A percentile compares a stretch with the other conserved stretches of the same genome.
These are phyloP conservation scores for Leccinum incarnatum DNA, from an alignment of 768 basidiomycete species.

Conservation along the genomic window DNA sequence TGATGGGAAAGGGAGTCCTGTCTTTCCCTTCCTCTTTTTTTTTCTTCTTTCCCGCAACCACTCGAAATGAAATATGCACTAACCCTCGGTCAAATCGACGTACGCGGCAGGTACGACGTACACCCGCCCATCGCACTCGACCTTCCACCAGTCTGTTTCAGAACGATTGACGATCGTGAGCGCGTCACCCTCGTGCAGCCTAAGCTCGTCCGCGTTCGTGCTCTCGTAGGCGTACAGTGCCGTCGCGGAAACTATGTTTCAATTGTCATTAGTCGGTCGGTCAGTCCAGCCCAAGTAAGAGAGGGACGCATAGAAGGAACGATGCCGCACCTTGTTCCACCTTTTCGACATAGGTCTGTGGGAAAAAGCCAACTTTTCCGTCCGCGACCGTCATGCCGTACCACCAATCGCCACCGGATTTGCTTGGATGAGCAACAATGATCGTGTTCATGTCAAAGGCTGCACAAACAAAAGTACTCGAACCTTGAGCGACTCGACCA, in stretches of 20 bases:
- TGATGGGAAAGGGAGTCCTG: constrained; percentile 8
- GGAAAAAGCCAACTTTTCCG: constrained; percentile 83
- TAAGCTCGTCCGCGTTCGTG: constrained; percentile 73
- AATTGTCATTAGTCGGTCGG: neutral
- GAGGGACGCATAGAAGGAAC: neutral
- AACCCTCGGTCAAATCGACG: constrained; percentile 84
- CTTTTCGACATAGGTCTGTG: constrained; percentile 80
- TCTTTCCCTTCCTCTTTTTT: constrained; percentile 10
- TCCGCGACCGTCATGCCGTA: constrained; percentile 68
- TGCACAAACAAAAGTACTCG: constrained; percentile 27
- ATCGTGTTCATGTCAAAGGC: constrained; percentile 80
- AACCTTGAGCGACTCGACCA: constrained; percentile 4
- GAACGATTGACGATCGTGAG: constrained; percentile 77
- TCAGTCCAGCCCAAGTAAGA: neutral
- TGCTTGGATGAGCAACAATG: constrained; percentile 81
- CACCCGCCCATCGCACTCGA: constrained; percentile 79
- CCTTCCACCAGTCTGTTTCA: constrained; percentile 96
- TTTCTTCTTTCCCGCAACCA: neutral
- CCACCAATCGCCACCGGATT: constrained; percentile 90
- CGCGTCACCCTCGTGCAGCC: constrained; percentile 77
- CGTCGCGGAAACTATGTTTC: constrained; percentile 59
- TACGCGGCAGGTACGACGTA: constrained; percentile 93
- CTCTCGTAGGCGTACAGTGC: constrained; percentile 80
- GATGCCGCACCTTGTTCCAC: constrained; percentile 52
- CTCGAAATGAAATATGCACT: constrained; percentile 37